Base-by-base conservation (phyloP, 805 yeast species). In the Diddensiella caesifluorescens region DNA sequence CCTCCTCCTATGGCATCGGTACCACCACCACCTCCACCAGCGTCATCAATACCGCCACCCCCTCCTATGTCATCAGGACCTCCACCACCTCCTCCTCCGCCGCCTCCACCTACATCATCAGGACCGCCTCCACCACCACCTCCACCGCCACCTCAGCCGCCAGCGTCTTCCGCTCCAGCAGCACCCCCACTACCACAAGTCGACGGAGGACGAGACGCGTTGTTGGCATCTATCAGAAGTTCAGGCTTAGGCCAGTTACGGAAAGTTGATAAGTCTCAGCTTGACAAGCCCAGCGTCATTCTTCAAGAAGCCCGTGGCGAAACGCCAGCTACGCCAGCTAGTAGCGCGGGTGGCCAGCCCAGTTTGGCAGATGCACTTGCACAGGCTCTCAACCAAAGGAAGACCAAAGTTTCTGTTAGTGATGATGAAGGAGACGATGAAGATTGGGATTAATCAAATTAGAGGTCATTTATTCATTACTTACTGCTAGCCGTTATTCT, bases 311-410 rank as follows among this genome's bases (percentile, higher is more conserved):
- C 86, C 2, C 67, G 69, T 30, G 90, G 90, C 19, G 84, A 77
- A 38, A 57, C 73, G 0, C 70, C 74, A 0, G 53, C 64, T 2
- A 49, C 62, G 0, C 45, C 59, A 4, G 61, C 63, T 7, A 52
- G 65, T n/a, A 56, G 68, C 6, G 55, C 69, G 10, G 64, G 67
- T 9, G 77, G 73, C 35, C 77, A 83, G 1, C 83, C 78, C 1
- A 70, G 76, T 10, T 64, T 88, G 45, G 95, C 95, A 1, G 94
- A 85, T 61, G 95, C 95, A 0, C 66, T 88, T 39, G 87, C 94
- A 6, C 84, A 84, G 13, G 97, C 97, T 2, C 71, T 90, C 50
- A 83, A 73, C 54, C 75, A 77, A 43, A 74, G 97, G 56, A 90
- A 90, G 63, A 77, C 75, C 16, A 87, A 86, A 60, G 95, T 90